Conservation (phyloP, 2,329 filamentous ascomycete species). For the Aspergillus terreus region DNA sequence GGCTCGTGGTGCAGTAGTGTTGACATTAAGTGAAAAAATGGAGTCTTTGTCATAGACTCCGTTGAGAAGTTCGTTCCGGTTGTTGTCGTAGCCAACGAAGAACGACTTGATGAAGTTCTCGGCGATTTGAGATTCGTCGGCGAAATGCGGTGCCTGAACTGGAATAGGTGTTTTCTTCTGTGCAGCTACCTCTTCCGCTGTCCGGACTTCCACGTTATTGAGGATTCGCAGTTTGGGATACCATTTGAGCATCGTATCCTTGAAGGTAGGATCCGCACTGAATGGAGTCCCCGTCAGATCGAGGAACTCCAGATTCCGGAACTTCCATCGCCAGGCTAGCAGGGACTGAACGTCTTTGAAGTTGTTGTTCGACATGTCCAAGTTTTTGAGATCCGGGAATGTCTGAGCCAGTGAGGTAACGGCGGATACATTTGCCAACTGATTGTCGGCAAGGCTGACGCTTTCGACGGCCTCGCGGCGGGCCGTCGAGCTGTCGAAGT, state of each 20-base stretch:
- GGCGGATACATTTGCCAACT: slow-evolving; percentile 65
- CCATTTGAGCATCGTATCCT: slow-evolving; percentile 69
- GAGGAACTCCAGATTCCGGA: slow-evolving; percentile 74
- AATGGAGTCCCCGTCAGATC: slow-evolving; percentile 76
- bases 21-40: slow-evolving; percentile 71
- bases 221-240: slow-evolving; percentile 77
- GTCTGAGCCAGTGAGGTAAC: slow-evolving; percentile 73
- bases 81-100: slow-evolving; percentile 68
- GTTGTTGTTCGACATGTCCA: slow-evolving; percentile 83
- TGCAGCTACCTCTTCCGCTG: slow-evolving; percentile 64
- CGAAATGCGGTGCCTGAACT: slow-evolving; percentile 64
- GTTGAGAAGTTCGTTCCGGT: slow-evolving; percentile 60
- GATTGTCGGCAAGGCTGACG: slow-evolving; percentile 77
- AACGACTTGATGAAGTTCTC: slow-evolving; percentile 73
- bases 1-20: slow-evolving; percentile 55
- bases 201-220: slow-evolving; percentile 71
- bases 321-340: slow-evolving; percentile 73
- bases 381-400: slow-evolving; percentile 79
- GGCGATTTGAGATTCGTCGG: slow-evolving; percentile 70
- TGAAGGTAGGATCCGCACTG: slow-evolving; percentile 58
- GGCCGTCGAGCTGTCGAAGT: slow-evolving; percentile 68
- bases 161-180: slow-evolving; percentile 57
- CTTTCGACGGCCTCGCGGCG: slow-evolving; percentile 77
- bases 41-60: slow-evolving; percentile 74
- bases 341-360: slow-evolving; percentile 66